phyloP scores from a whole-genome alignment of 2,329 filamentous ascomycete genomes.

The Verticillium longisporum region DNA sequence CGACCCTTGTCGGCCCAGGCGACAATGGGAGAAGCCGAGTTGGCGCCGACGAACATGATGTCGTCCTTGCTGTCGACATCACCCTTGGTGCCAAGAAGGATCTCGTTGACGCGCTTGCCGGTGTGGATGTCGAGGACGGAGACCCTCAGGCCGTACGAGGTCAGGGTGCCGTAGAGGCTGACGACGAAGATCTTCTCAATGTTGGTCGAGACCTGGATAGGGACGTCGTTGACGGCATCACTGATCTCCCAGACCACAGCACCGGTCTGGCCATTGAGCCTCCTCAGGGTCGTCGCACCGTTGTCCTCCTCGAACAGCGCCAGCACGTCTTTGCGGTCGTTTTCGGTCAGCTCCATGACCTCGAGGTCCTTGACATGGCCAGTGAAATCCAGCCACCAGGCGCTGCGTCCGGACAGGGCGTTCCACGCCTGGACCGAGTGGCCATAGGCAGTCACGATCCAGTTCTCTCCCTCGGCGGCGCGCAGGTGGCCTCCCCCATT shows the following conservation, averaged over 20 bases:
- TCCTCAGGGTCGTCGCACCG: conserved; percentile 53
- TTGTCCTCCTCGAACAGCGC: conserved; percentile 57
- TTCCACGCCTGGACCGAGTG: conserved; percentile 73
- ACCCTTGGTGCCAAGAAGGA: conserved; percentile 64
- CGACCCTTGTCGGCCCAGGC: conserved; percentile 64
- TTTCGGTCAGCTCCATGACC: conserved; percentile 64
- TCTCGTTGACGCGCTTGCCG: conserved; percentile 66
- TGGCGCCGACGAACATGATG: conserved; percentile 69
- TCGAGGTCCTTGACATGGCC: conserved; percentile 64
- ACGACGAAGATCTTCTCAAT: conserved; percentile 68
- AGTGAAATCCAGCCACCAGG: conserved; percentile 62
- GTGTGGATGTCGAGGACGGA: conserved; percentile 65
- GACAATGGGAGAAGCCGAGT: conserved; percentile 67
- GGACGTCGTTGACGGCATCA: conserved; percentile 60
- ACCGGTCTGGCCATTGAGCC: conserved; percentile 68
- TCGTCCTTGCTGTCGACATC: conserved; percentile 60
- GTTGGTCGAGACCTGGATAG: conserved; percentile 70
- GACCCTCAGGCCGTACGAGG: conserved; percentile 71
- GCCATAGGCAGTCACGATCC: conserved; percentile 67
- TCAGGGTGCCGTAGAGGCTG: conserved; percentile 61
- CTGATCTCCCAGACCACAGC: conserved; percentile 71
- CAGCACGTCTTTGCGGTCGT: conserved; percentile 62
- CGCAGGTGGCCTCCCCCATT: conserved; percentile 50
- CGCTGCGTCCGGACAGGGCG: conserved; percentile 69
- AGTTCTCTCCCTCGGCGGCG: conserved; percentile 72